Conservation (phyloP, 805 yeast genomes). For the Brettanomyces naardenensis region DNA sequence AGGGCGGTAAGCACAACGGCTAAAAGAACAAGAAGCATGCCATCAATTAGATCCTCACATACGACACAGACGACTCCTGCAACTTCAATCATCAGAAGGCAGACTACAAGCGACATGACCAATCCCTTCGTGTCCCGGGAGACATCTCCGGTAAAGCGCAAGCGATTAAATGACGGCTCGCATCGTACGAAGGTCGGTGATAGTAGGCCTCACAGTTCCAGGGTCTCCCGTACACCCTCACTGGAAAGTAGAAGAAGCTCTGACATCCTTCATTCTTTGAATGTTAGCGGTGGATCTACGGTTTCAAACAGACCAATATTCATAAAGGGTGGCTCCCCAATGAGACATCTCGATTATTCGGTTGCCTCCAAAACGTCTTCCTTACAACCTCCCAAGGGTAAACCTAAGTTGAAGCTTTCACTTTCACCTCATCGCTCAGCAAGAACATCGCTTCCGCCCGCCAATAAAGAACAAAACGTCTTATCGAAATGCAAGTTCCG, state of each 20-base stretch:
- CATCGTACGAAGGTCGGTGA: neutral
- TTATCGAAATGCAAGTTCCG: neutral
- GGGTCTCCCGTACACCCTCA: neutral
- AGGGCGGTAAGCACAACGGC: neutral
- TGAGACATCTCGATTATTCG: conserved; percentile 7
- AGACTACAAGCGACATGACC: conserved; percentile 11
- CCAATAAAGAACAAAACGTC: neutral
- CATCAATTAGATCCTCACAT: conserved; percentile 2
- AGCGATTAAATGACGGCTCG: neutral
- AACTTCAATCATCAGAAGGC: neutral
- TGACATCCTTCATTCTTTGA: neutral
- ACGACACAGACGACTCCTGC: conserved; percentile 1
- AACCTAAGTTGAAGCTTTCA: neutral
- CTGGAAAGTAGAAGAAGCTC: neutral
- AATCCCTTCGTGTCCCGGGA: conserved; percentile 18
- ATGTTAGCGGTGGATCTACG: conserved; percentile 9
- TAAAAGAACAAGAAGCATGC: conserved; percentile 1
- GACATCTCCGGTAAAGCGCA: conserved; percentile 5
- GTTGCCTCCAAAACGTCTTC: neutral
- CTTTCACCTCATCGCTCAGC: neutral
- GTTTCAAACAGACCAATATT: conserved; percentile 21
- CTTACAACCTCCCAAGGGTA: neutral
- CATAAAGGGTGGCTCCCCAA: conserved; percentile 22
- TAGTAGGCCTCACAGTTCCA: neutral
- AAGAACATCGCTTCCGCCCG: neutral